These are phyloP conservation scores for Chrysanthemum makinoi DNA, from an alignment of 129 eudicot genomes.

Conservation along the genomic window DNA sequence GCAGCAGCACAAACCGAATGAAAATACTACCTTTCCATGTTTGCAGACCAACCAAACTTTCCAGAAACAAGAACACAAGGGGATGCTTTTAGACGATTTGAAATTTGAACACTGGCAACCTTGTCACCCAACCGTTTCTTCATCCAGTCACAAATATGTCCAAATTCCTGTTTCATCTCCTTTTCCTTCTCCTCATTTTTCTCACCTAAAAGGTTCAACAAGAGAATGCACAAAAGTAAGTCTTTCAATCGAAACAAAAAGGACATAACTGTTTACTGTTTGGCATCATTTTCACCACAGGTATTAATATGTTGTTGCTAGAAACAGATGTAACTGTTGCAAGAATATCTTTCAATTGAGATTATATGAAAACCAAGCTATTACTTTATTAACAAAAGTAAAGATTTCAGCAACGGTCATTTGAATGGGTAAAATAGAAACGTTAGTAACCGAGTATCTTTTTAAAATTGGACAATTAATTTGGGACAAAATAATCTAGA, in stretches of 20 bases:
- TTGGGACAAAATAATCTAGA: too few species aligned
- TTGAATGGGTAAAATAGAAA: too few species aligned
- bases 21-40: slow-evolving; percentile 75
- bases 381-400: too few species aligned
- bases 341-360: too few species aligned
- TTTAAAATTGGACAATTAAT: too few species aligned
- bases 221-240: neutral
- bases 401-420: too few species aligned
- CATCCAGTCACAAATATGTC: slow-evolving; percentile 48
- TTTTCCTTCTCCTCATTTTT: slow-evolving; percentile 66
- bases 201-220: slow-evolving; percentile 29
- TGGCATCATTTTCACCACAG: too few species aligned
- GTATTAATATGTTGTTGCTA: too few species aligned
- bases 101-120: slow-evolving; percentile 87
- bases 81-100: slow-evolving; percentile 81
- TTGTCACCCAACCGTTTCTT: slow-evolving; percentile 65
- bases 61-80: slow-evolving; percentile 94
- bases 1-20: neutral
- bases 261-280: too few species aligned
- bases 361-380: too few species aligned
- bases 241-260: neutral
- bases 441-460: too few species aligned
- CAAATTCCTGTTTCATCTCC: slow-evolving; percentile 71
- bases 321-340: too few species aligned
- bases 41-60: slow-evolving; percentile 99